Evolutionary conservation across 805 yeast species (phyloP), one percentile per base, ranked within the genome.

Genomic region (Geotrichum ghanense): DNA sequence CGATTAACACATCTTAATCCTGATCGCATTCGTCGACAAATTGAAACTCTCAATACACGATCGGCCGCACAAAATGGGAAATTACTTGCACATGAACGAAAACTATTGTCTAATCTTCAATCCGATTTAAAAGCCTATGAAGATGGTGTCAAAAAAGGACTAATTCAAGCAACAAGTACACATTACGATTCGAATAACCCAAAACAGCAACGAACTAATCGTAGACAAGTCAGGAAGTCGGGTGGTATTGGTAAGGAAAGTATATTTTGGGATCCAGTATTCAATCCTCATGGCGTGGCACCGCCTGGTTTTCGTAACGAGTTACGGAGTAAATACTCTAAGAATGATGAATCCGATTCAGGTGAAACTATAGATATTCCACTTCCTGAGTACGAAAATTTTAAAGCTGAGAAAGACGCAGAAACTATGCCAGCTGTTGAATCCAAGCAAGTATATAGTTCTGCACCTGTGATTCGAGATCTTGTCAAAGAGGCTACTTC

Each of bases 261-360:
- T 31, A 45, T 56, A 4, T 57, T 46, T 43, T 57, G 59, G 57
- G 60, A 57, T 35, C 59, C 60, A 0, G 48, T 47, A 3, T 34
- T 57, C 23, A 57, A 57, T 39, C 42, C 58, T 19, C 51, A 57
- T 17, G 61, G 61, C 2, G 34, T 39, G 17, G 53, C 61, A 9
- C 61, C 60, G 1, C 35, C 50, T 21, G 75, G 71, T 41, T 64
- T 68, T 1, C 50, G 53, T 10, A 45, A 48, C 43, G 27, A 31
- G 6, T 45, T 56, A 20, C 61, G 66, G 4, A 48, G 47, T 25
- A 43, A 56, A n/a, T 49, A 61, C 23, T 56, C 53, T 7, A 63
- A 70, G 10, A 35, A 46, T 20, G 53, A 48, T 14, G 43, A 51
- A 19, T 35, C 42, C 12, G 47, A 56, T 7, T 35, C 46, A 12